A percentile compares a stretch with the other conserved stretches of the same genome.
phyloP scores from a whole-genome alignment of 2,329 filamentous ascomycete species.

The Keithomyces neogunnii region DNA sequence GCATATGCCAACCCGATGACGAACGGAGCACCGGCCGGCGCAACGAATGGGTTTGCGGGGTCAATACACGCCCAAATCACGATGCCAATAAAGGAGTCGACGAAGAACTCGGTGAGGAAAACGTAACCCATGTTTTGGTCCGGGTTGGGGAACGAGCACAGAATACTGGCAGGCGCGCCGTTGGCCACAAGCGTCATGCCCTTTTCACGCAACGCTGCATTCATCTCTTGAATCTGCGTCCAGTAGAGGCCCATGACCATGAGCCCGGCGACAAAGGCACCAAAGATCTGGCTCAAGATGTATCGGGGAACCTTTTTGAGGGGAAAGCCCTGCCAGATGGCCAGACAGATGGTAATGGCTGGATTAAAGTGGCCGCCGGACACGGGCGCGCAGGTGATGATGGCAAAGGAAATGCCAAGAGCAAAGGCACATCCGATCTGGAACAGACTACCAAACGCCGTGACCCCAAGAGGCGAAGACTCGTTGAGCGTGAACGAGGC shows the following conservation, averaged over 20 bases:
- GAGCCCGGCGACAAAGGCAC: slow-evolving; percentile 46
- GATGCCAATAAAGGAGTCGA: slow-evolving; percentile 46
- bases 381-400: slow-evolving; percentile 45
- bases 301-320: slow-evolving; percentile 50
- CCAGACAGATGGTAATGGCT: slow-evolving; percentile 36
- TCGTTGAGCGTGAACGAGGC: slow-evolving; percentile 41
- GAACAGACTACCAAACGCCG: slow-evolving; percentile 38
- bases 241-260: slow-evolving; percentile 49
- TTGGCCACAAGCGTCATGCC: slow-evolving; percentile 23
- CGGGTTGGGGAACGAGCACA: slow-evolving; percentile 43
- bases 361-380: slow-evolving; percentile 50
- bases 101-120: slow-evolving; percentile 52
- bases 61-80: slow-evolving; percentile 51
- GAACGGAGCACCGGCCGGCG: slow-evolving; percentile 37
- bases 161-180: slow-evolving; percentile 43
- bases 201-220: slow-evolving; percentile 25
- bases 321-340: slow-evolving; percentile 49
- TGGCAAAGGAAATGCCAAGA: slow-evolving; percentile 49
- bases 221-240: slow-evolving; percentile 30
- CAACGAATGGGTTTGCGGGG: slow-evolving; percentile 49
- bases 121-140: slow-evolving; percentile 46
- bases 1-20: slow-evolving; percentile 48
- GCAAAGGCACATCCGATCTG: slow-evolving; percentile 48
- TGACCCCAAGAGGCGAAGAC: slow-evolving; percentile 22
- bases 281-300: slow-evolving; percentile 47